These are phyloP conservation scores for Teratosphaeria pseudoeucalypti DNA, from an alignment of 2,329 filamentous ascomycete genomes.

Conservation along the genomic window DNA sequence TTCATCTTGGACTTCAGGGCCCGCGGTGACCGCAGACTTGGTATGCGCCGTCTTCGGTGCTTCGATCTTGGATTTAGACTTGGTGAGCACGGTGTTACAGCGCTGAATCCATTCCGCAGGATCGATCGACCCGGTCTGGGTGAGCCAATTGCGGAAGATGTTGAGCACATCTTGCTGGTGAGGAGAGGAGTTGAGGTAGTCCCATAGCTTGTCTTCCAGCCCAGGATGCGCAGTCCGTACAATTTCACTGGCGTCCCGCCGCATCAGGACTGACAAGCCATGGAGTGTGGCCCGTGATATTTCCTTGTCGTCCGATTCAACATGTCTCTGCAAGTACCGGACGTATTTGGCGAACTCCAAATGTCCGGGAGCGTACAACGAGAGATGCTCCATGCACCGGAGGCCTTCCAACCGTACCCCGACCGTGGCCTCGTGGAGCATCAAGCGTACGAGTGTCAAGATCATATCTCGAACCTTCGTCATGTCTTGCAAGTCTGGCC, in stretches of 20 bases:
- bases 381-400: slow-evolving; percentile 79
- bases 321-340: slow-evolving; percentile 64
- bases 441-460: slow-evolving; percentile 72
- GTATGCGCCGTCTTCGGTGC: slow-evolving; percentile 33
- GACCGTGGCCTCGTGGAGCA: slow-evolving; percentile 58
- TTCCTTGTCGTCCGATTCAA: slow-evolving; percentile 57
- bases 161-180: slow-evolving; percentile 71
- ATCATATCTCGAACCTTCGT: slow-evolving; percentile 87
- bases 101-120: slow-evolving; percentile 79
- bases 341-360: slow-evolving; percentile 81
- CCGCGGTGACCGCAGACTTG: slow-evolving; percentile 35
- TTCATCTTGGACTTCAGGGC: slow-evolving; percentile 83
- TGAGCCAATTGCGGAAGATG: slow-evolving; percentile 85
- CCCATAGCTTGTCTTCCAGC: slow-evolving; percentile 86
- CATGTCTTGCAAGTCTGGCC: slow-evolving; percentile 87
- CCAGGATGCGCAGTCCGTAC: slow-evolving; percentile 63
- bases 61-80: slow-evolving; percentile 61
- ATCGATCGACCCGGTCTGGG: slow-evolving; percentile 73
- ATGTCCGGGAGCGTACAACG: slow-evolving; percentile 79
- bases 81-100: slow-evolving; percentile 79
- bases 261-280: slow-evolving; percentile 90
- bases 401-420: slow-evolving; percentile 67
- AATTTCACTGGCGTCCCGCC: slow-evolving; percentile 75
- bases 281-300: slow-evolving; percentile 76
- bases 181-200: slow-evolving; percentile 69